These are phyloP conservation scores for Lipomyces orientalis DNA, from an alignment of 805 yeast genomes.

Conservation along the genomic window DNA sequence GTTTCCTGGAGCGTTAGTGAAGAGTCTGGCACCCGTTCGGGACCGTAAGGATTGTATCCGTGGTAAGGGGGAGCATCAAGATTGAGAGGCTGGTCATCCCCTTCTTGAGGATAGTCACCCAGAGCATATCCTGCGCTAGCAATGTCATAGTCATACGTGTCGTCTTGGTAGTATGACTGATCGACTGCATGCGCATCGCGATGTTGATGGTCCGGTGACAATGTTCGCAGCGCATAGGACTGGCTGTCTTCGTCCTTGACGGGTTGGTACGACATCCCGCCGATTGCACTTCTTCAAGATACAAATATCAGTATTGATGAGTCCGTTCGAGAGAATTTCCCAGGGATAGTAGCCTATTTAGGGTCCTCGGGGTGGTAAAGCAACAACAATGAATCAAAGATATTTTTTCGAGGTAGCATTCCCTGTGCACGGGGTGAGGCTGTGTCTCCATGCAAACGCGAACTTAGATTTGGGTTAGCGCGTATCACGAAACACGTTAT, in stretches of 20 bases:
- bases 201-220: conserved; percentile 9
- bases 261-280: conserved; percentile 25
- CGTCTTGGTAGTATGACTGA: conserved; percentile 15
- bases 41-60: conserved; percentile 22
- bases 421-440: not conserved
- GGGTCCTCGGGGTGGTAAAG: not conserved
- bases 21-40: conserved; percentile 4
- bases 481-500: not conserved
- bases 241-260: conserved; percentile 10
- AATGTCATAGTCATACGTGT: not conserved
- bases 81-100: conserved; percentile 21
- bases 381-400: not conserved
- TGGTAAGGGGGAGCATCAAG: conserved; percentile 19
- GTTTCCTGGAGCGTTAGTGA: not conserved
- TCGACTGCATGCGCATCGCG: not conserved
- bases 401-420: not conserved
- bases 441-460: not conserved
- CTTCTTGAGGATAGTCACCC: not conserved
- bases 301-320: not conserved
- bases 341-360: not conserved
- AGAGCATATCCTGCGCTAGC: not conserved
- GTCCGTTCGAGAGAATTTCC: not conserved
- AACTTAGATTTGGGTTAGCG: not conserved
- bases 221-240: conserved; percentile 12
- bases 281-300: not conserved